Base-by-base conservation (phyloP, 345 rosid genomes). In the Acer campestre region DNA sequence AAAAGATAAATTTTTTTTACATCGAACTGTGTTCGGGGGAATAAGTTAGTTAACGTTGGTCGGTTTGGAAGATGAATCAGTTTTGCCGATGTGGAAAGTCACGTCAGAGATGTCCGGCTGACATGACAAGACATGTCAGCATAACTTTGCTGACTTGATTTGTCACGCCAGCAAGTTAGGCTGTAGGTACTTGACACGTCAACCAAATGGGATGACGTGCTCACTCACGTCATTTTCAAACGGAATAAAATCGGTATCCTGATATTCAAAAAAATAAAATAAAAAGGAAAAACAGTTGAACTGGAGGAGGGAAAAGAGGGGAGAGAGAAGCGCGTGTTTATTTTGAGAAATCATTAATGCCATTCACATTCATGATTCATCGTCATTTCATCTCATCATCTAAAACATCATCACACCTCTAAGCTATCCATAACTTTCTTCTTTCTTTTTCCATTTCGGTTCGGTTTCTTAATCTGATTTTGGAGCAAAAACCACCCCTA, bases 301-400 rank as follows among this genome's bases (percentile, higher is more conserved):
- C 51, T 51, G 13, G 77, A 59, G 51, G 76, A 67, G 77, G 79
- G 70, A 53, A 61, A 25, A 62, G 18, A 55, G 31, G 20, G 25
- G 46, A 13, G 38, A 48, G 62, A 61, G 58, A 51, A 22, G 71
- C 29, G 74, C 71, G 73, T 25, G 53, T 42, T 53, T 40, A 59
- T 64, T 44, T 2, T 27, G 29, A 68, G 78, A n/a, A 67, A 77
- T 67, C 56, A 22, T 68, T 67, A 46, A 22, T 68, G 74, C 40
- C 38, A 16, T 40, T n/a, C 7, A 59, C 11, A 7, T 59, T 20
- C 13, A 2, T 59, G n/a, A n/a, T 59, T 20, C 27, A 2, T 59
- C 58, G 2, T 49, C 3, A 14, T 51, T 70, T 22, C 22, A 23
- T 23, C 5, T 64, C 42, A 35, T 56, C 64, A 71, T 55, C 42